Conservation (phyloP, 2,329 filamentous ascomycete species). For the Monilinia polystroma region DNA sequence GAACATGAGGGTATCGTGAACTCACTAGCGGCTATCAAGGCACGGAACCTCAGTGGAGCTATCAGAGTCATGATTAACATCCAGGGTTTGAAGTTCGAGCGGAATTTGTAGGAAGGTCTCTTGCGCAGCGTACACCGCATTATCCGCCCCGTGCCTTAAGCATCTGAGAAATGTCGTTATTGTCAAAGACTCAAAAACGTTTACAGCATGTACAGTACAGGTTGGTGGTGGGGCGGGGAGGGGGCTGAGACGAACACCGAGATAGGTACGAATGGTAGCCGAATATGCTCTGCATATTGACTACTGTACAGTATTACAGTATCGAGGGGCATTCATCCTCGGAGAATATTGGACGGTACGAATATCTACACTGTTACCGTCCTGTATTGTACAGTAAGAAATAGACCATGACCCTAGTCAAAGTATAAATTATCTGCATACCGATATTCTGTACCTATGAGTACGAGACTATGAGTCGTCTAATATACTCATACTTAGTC, state of each 20-base stretch:
- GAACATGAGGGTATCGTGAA: constrained; percentile 5
- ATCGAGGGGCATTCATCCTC: background rate
- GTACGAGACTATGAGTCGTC: constrained; percentile 5
- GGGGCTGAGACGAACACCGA: constrained; percentile 2
- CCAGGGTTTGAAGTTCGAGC: background rate
- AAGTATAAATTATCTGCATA: constrained; percentile 4
- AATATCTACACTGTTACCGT: background rate
- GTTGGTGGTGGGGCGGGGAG: background rate
- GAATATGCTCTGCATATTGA: constrained; percentile 1
- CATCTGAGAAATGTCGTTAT: background rate
- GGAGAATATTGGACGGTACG: background rate
- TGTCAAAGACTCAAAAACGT: too few species aligned
- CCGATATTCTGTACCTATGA: constrained; percentile 11
- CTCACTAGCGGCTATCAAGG: background rate
- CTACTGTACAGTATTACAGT: too few species aligned
- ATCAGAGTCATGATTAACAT: constrained; percentile 4
- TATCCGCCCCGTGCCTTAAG: constrained; percentile 3
- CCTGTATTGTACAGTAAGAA: background rate
- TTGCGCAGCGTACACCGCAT: background rate
- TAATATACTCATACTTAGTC: background rate
- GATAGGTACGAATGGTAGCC: background rate
- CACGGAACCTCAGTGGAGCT: constrained; percentile 5
- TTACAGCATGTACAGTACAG: too few species aligned
- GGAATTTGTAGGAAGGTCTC: background rate
- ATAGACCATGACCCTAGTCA: background rate